Percentiles rank a stretch among this genome's conserved stretches.
These are phyloP conservation scores for Neofusicoccum umdonicola DNA, from an alignment of 2,329 filamentous ascomycete species.

Conservation along the genomic window DNA sequence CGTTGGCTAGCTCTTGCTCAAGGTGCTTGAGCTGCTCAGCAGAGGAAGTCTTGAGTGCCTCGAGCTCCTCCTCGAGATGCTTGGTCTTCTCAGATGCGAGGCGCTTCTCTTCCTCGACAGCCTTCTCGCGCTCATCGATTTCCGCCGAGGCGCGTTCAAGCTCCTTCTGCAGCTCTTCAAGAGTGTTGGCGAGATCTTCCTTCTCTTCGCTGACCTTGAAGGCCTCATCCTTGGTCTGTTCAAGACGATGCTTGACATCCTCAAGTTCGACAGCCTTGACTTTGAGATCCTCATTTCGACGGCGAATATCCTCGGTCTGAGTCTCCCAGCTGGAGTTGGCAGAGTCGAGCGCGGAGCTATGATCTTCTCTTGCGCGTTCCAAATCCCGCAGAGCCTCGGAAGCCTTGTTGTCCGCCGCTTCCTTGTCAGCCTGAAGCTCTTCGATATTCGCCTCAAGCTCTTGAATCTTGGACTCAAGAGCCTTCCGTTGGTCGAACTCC, in stretches of 20 bases:
- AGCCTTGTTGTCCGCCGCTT: constrained; percentile 8
- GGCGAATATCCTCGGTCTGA: constrained; percentile 14
- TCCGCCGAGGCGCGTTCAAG: constrained; percentile 10
- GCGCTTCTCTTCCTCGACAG: constrained; percentile 15
- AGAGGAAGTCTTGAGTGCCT: constrained; percentile 1
- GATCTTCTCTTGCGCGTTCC: constrained; percentile 3
- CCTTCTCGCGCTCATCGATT: constrained; percentile 11
- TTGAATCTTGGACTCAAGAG: constrained; percentile 15
- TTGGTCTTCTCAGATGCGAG: constrained; percentile 7
- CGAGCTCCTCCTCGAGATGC: constrained; percentile 10
- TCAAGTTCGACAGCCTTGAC: constrained; percentile 18
- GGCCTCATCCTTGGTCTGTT: constrained; percentile 11
- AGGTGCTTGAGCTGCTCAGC: background rate
- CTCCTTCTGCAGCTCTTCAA: constrained; percentile 13
- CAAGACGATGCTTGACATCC: constrained; percentile 15
- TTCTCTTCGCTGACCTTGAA: constrained; percentile 13
- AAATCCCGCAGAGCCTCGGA: constrained; percentile 7
- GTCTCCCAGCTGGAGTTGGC: constrained; percentile 2
- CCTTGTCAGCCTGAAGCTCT: constrained; percentile 17
- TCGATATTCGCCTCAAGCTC: constrained; percentile 13
- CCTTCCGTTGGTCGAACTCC: constrained; percentile 17
- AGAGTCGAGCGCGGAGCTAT: constrained; percentile 1
- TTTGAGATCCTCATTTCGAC: constrained; percentile 13
- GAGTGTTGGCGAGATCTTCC: constrained; percentile 7
- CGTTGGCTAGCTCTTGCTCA: constrained; percentile 9